Evolutionary conservation across 768 basidiomycete genomes (phyloP), one percentile per base, ranked within the genome.

Genomic region (Exidia glandulosa): DNA sequence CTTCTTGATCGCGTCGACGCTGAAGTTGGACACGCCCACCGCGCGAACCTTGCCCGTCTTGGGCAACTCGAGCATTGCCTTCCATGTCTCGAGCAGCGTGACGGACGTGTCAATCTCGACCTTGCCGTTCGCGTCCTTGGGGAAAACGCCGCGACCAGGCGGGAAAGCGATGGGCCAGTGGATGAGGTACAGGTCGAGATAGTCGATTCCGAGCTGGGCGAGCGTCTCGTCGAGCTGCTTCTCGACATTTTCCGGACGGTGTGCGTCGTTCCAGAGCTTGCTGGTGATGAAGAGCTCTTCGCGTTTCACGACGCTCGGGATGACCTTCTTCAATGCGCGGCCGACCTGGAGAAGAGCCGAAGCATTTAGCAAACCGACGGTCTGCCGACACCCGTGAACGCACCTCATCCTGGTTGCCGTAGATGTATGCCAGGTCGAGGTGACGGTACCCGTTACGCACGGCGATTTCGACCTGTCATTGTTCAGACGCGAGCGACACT

Each of bases 1-100:
- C 13, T 77, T 85, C 68, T 88, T 73, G 59, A 94, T 70, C 54
- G 87, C 77, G 41, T 76, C 75, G 59, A 85, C 72, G 19, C 79
- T 82, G 73, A 90, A 90, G 80, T 94, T 94, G 66, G 87, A 88
- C 4, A 94, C 89, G 59, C 90, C 91, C 63, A 94, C 74, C 1
- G 81, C 77, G 68, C 75, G 79, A 68, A 83, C 87, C 78, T 92
- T 93, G 61, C 77, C 76, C 0, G 82, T 81, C 68, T 84, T 81
- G 16, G 78, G 81, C 13, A 93, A 79, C 41, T 76, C 76, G 63
- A 88, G 77, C 82, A 93, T 79, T 16, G 87, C 88, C 65, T 82
- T 85, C 90, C 90, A 91, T 34, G 90, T 92, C 13, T 90, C 88
- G 32, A 82, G 81, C 27, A 91, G 73, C 13, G 78, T 78, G 1